phyloP scores from a whole-genome alignment of 805 yeast species.

The Metschnikowia lochheadii region DNA sequence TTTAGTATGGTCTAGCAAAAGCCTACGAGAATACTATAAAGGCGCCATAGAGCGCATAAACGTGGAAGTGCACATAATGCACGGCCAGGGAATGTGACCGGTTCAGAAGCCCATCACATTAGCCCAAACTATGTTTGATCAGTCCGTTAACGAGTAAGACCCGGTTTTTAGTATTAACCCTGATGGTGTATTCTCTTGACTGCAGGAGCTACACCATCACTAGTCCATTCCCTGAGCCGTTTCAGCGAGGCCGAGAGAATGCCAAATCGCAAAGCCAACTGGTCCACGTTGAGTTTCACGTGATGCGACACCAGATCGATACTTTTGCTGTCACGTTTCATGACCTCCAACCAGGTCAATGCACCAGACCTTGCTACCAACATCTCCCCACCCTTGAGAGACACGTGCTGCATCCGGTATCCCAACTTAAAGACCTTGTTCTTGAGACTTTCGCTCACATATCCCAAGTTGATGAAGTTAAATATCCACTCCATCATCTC shows the following conservation, averaged over 20 bases:
- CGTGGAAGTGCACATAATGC: too few relatives aligned
- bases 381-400: constrained; percentile 50
- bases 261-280: constrained; percentile 43
- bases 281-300: constrained; percentile 40
- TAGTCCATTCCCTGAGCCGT: constrained; percentile 60
- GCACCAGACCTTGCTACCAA: constrained; percentile 55
- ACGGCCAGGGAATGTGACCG: too few relatives aligned
- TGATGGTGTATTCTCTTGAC: constrained; percentile 37
- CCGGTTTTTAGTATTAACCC: background rate
- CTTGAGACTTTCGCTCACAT: background rate
- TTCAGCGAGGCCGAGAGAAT: constrained; percentile 42
- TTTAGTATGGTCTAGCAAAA: too few relatives aligned
- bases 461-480: constrained; percentile 43
- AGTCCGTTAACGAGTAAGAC: too few relatives aligned
- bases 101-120: too few relatives aligned
- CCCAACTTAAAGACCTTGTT: constrained; percentile 44
- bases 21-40: too few relatives aligned
- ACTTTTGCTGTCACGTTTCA: constrained; percentile 15
- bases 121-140: too few relatives aligned
- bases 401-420: constrained; percentile 46
- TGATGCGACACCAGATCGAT: constrained; percentile 17
- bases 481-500: constrained; percentile 67
- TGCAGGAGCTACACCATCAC: constrained; percentile 43
- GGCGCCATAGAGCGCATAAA: too few relatives aligned
- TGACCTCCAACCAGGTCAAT: constrained; percentile 24